A percentile compares a stretch with the other conserved stretches of the same genome.
phyloP scores from a whole-genome alignment of 495 filamentous ascomycete genomes.

The Trichocladium antarcticum region DNA sequence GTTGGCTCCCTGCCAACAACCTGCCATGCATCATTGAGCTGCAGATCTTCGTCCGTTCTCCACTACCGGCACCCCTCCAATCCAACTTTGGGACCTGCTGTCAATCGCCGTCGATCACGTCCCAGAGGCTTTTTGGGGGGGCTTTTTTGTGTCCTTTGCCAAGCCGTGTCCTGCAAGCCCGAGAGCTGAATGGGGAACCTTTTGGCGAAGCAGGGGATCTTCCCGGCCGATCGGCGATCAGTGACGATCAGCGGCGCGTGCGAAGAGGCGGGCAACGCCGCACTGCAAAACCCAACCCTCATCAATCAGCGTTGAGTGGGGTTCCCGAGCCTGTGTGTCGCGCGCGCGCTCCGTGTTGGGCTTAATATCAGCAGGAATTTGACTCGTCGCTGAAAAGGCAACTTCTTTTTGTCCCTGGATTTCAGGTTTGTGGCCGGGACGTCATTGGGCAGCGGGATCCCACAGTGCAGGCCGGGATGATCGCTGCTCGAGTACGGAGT shows the following conservation, averaged over 20 bases:
- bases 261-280: neutral
- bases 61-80: no score
- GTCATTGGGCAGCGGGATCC: neutral
- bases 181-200: neutral
- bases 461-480: neutral
- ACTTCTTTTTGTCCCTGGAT: neutral
- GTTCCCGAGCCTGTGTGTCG: no score
- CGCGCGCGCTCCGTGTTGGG: no score
- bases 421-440: neutral
- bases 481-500: neutral
- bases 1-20: no score
- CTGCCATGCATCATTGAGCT: no score
- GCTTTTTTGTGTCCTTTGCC: no score
- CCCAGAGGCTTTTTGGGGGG: no score
- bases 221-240: neutral
- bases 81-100: no score
- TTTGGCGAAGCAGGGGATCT: conserved; percentile 5
- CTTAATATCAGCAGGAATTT: neutral
- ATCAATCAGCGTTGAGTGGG: no score
- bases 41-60: neutral
- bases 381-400: neutral
- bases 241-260: neutral
- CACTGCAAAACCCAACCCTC: no score
- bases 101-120: neutral
- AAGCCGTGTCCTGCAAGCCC: neutral